phyloP scores from a whole-genome alignment of 176 grass and related monocot species.

The Avena atlantica region DNA sequence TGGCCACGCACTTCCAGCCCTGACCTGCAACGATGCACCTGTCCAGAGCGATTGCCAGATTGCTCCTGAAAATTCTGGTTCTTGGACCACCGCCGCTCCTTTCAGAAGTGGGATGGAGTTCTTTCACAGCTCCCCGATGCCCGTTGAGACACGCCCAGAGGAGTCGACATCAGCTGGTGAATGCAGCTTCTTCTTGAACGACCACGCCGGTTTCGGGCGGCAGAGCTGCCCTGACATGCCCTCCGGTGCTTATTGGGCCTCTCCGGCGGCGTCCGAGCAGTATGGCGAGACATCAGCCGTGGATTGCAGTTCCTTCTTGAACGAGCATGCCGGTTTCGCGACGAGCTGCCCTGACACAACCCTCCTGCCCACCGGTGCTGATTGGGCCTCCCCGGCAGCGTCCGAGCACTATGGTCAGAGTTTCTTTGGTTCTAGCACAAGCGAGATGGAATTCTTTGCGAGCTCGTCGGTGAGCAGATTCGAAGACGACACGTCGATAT shows the following conservation, averaged over 20 bases:
- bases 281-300: background rate
- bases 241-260: background rate
- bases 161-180: background rate
- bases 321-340: background rate
- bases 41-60: background rate
- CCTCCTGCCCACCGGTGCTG: background rate
- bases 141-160: background rate
- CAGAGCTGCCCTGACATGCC: background rate
- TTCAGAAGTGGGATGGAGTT: background rate
- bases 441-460: background rate
- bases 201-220: background rate
- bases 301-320: too few species aligned
- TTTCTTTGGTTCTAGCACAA: background rate
- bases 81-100: background rate
- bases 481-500: background rate
- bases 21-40: background rate
- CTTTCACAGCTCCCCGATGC: too few species aligned
- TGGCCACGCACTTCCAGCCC: background rate
- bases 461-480: background rate
- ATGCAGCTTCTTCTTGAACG: background rate
- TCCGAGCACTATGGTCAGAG: background rate
- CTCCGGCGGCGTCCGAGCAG: background rate
- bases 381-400: background rate
- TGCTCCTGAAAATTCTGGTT: background rate
- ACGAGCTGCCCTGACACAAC: background rate